Percentiles rank a stretch among this genome's conserved stretches.
phyloP scores from a whole-genome alignment of 2,329 filamentous ascomycete genomes.

The Teratosphaeria pseudoeucalypti region DNA sequence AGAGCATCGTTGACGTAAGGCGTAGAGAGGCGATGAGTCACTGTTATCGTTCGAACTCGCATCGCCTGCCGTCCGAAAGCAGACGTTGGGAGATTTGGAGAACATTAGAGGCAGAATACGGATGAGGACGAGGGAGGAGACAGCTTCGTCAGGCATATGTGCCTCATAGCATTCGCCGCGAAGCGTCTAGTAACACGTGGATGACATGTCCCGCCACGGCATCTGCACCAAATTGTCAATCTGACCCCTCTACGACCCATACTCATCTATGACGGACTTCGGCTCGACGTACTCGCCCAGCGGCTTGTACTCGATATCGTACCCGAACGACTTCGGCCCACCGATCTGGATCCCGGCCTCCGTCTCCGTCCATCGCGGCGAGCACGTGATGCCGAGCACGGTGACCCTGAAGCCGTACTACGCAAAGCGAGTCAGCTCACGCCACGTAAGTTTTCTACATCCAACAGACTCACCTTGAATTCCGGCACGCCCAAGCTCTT shows the following conservation, averaged over 20 bases:
- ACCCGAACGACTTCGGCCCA: constrained; percentile 40
- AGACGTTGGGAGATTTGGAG: too few species aligned
- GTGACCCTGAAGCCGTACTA: constrained; percentile 42
- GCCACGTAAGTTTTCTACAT: neutral
- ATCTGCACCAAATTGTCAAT: too few species aligned
- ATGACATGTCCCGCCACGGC: too few species aligned
- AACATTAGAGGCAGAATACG: too few species aligned
- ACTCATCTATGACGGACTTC: constrained; percentile 45
- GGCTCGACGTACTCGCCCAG: constrained; percentile 44
- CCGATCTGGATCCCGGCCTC: constrained; percentile 40
- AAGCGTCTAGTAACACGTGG: too few species aligned
- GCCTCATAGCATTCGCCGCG: too few species aligned
- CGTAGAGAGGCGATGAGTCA: too few species aligned
- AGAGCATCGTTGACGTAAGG: too few species aligned
- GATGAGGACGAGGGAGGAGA: too few species aligned
- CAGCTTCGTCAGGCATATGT: too few species aligned
- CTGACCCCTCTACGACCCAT: constrained; percentile 7
- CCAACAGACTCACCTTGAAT: constrained; percentile 27
- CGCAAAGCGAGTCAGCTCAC: neutral
- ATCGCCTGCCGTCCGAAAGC: too few species aligned
- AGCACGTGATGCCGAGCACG: constrained; percentile 45
- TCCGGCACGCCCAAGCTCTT: constrained; percentile 44
- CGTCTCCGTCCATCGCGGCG: constrained; percentile 44
- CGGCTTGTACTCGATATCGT: constrained; percentile 40
- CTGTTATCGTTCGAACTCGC: too few species aligned